Base-by-base conservation (phyloP, 495 filamentous ascomycete genomes). In the Xylaria curta region DNA sequence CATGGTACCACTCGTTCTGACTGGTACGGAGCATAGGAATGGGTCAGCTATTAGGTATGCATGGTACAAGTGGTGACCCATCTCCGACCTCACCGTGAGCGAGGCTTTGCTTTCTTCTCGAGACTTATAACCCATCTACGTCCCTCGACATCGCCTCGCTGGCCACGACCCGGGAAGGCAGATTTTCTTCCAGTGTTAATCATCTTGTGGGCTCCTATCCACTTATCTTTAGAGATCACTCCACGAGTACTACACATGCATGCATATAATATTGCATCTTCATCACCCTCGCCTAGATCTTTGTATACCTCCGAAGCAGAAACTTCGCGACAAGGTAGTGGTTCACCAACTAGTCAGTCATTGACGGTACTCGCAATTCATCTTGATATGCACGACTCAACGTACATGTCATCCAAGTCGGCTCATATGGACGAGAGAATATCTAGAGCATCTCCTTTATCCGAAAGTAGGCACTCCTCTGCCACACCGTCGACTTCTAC, bases 101-200 rank as follows among this genome's bases (percentile, higher is more conserved):
- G 72, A 77, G 77, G 77, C 77, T 76, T 72, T 49, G 66, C 66
- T 70, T 68, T 76, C 67, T 71, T 33, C 26, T 8, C 19, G n/a
- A 63, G 36, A 26, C 64, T 64, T 79, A 79, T 77, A 77, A 79
- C 72, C 73, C 72, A 71, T 73, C 68, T 76, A 71, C 72, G 68
- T 68, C 71, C 71, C 49, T 61, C 36, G 38, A 61, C 51, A 59
- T 70, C 44, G 47, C 59, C 66, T 77, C 72, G 49, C 74, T 70
- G 69, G 75, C 19, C 72, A 70, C 44, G 62, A 75, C 73, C 74
- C 64, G 46, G 66, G n/a, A 79, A 77, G 72, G 74, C 75, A 79
- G 72, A 75, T 73, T 74, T 78, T 74, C 63, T 72, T 38, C 6
- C 31, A 60, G 21, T 61, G 58, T 68, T 61, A 40, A 69, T 69